Evolutionary conservation across 768 basidiomycete genomes (phyloP).

Genomic region (Auricularia sp.): DNA sequence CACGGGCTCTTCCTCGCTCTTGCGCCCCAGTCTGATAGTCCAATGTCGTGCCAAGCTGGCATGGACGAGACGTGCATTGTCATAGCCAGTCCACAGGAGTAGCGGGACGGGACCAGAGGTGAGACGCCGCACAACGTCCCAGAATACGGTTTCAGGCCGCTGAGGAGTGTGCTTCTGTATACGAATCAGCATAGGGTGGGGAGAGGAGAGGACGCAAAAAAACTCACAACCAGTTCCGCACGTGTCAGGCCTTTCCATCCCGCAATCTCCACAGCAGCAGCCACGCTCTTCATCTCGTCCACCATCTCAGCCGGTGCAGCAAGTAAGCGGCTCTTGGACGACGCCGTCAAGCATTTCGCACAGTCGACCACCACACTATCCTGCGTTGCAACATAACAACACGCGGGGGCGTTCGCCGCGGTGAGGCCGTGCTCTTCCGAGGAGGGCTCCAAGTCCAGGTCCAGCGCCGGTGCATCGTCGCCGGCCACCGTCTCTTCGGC

Average conservation of each 20-base stretch:
- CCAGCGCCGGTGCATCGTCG: conserved; percentile 5
- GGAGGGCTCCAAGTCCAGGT: neutral
- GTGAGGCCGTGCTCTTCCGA: too few relatives aligned
- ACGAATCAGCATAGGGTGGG: neutral
- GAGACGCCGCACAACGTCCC: neutral
- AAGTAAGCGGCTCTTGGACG: too few relatives aligned
- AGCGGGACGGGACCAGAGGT: conserved; percentile 32
- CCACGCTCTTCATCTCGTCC: too few relatives aligned
- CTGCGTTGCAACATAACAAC: too few relatives aligned
- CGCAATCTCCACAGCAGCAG: too few relatives aligned
- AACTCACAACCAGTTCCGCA: too few relatives aligned
- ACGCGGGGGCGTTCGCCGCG: too few relatives aligned
- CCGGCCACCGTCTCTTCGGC: conserved; percentile 7
- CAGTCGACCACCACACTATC: too few relatives aligned
- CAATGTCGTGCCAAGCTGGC: conserved; percentile 25
- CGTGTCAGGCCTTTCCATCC: too few relatives aligned
- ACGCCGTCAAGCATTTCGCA: too few relatives aligned
- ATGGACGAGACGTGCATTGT: conserved; percentile 44
- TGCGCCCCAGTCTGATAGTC: conserved; percentile 15
- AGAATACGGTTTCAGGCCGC: neutral
- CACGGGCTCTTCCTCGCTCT: conserved; percentile 33
- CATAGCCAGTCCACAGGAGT: conserved; percentile 61
- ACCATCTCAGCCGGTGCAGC: too few relatives aligned
- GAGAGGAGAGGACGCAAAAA: neutral
- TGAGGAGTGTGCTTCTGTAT: conserved; percentile 1